These are phyloP conservation scores for Pezicula radicicola DNA, from an alignment of 2,329 filamentous ascomycete genomes.

Conservation along the genomic window DNA sequence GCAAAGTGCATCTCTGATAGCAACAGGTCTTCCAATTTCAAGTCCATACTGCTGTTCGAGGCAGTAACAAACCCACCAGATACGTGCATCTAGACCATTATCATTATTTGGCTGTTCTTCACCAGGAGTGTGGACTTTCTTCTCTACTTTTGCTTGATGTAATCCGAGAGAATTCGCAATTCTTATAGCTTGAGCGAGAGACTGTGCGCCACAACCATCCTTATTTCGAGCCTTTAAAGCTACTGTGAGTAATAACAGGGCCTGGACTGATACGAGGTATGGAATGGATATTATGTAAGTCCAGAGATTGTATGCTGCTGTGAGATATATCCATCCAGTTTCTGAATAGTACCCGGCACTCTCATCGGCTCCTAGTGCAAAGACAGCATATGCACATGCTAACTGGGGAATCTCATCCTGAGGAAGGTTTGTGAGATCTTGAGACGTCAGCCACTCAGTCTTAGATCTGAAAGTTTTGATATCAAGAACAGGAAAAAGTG, in stretches of 20 bases:
- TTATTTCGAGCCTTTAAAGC: background rate
- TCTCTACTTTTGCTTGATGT: background rate
- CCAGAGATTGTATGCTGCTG: background rate
- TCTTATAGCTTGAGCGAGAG: background rate
- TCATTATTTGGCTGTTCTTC: background rate
- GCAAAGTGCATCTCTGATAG: background rate
- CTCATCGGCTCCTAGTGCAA: background rate
- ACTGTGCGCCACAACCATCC: background rate
- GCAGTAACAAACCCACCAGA: slow-evolving; percentile 1
- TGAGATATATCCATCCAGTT: background rate
- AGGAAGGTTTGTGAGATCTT: background rate
- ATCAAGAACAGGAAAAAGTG: background rate
- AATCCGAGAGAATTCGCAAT: background rate
- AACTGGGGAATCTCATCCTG: background rate
- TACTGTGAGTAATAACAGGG: background rate
- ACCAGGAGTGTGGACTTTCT: background rate
- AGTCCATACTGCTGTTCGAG: background rate
- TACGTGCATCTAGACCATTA: background rate
- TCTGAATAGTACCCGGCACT: background rate
- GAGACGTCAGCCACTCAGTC: background rate
- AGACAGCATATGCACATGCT: background rate
- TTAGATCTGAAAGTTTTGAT: background rate
- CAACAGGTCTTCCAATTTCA: background rate
- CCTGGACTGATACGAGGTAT: background rate
- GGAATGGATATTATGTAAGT: background rate